These are phyloP conservation scores for Phytophthora constricta DNA, from an alignment of 352 stramenopile genomes.

Conservation along the genomic window DNA sequence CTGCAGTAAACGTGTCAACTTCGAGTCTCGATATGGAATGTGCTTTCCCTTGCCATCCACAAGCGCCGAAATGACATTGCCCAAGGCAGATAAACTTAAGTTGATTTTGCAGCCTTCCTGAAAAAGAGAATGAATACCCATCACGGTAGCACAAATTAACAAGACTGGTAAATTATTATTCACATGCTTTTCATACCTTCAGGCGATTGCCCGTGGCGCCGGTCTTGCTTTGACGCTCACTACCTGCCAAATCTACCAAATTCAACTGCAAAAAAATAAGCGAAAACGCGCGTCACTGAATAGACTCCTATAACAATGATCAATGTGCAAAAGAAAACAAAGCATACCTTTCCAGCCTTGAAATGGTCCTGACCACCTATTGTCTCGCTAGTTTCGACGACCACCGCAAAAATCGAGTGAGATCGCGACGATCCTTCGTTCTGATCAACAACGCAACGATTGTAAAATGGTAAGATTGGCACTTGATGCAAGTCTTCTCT, in stretches of 20 bases:
- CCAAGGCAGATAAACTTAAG: conserved; percentile 74
- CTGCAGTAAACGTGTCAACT: conserved; percentile 91
- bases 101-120: conserved; percentile 91
- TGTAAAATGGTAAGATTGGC: no score
- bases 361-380: conserved; percentile 77
- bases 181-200: conserved; percentile 55
- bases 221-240: conserved; percentile 86
- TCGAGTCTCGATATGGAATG: conserved; percentile 93
- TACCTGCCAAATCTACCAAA: conserved; percentile 82
- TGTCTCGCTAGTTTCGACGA: conserved; percentile 85
- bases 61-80: conserved; percentile 88
- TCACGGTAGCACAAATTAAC: neutral
- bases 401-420: conserved; percentile 88
- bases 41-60: conserved; percentile 88
- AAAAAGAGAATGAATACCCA: conserved; percentile 17
- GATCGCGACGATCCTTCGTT: conserved; percentile 86
- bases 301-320: no score
- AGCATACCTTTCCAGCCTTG: conserved; percentile 76
- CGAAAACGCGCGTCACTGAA: no score
- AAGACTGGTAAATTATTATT: no score
- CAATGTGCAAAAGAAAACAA: neutral
- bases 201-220: conserved; percentile 78
- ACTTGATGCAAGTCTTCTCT: no score
- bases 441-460: no score
- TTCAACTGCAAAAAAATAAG: conserved; percentile 72